These are phyloP conservation scores for Ustilago curta DNA, from an alignment of 1,284 basidiomycete genomes.

Conservation along the genomic window DNA sequence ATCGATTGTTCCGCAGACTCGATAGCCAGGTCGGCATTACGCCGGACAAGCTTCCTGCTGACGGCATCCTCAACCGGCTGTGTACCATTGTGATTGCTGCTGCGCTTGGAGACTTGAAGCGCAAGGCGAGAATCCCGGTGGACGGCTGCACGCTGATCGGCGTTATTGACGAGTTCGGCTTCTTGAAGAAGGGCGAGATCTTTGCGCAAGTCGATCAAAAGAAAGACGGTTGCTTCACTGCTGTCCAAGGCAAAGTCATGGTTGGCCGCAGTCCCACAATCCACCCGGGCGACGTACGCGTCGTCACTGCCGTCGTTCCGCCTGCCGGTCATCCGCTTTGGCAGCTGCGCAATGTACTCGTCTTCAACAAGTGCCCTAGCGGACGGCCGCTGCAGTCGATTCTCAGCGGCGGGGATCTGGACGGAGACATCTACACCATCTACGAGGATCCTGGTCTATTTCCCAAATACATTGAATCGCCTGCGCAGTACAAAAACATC, in stretches of 20 bases:
- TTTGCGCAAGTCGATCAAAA: slow-evolving; percentile 34
- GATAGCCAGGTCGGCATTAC: slow-evolving; percentile 13
- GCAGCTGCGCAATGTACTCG: slow-evolving; percentile 45
- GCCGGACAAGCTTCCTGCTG: slow-evolving; percentile 19
- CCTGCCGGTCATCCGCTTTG: slow-evolving; percentile 37
- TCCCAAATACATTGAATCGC: slow-evolving; percentile 71
- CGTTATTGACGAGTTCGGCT: slow-evolving; percentile 44
- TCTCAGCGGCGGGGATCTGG: slow-evolving; percentile 47
- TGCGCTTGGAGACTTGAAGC: slow-evolving; percentile 36
- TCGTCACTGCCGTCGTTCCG: slow-evolving; percentile 38
- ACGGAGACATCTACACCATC: slow-evolving; percentile 70
- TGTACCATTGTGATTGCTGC: slow-evolving; percentile 34
- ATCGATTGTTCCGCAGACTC: slow-evolving; percentile 23
- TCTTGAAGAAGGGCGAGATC: slow-evolving; percentile 40
- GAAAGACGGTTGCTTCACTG: slow-evolving; percentile 5
- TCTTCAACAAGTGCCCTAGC: slow-evolving; percentile 32
- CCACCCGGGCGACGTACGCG: slow-evolving; percentile 49
- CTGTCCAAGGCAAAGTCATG: slow-evolving; percentile 46
- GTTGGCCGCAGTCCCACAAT: slow-evolving; percentile 49
- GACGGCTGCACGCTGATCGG: slow-evolving; percentile 31
- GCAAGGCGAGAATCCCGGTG: slow-evolving; percentile 37
- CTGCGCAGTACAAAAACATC: slow-evolving; percentile 75
- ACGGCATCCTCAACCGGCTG: slow-evolving; percentile 28
- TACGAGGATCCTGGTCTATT: slow-evolving; percentile 72
- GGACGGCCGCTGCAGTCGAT: slow-evolving; percentile 43